A percentile compares a stretch with the other conserved stretches of the same genome.
phyloP scores from a whole-genome alignment of 1,139 yeast species.

The Taphrina populina region DNA sequence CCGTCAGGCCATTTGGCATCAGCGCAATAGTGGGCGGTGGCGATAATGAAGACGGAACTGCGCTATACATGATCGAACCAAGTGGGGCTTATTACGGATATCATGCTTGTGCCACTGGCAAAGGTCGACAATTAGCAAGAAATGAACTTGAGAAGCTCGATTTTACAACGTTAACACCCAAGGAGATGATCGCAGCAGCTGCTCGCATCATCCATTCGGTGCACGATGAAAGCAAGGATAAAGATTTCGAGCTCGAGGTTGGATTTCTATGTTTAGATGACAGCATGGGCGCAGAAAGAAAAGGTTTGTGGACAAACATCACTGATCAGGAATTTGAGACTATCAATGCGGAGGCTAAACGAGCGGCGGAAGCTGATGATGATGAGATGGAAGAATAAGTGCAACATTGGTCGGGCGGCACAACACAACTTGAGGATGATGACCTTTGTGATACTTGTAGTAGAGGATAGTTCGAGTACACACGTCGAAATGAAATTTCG shows the following conservation, averaged over 20 bases:
- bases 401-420: neutral
- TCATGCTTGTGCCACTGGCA: constrained; percentile 95
- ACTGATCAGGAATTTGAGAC: constrained; percentile 72
- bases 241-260: constrained; percentile 91
- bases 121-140: constrained; percentile 95
- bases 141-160: constrained; percentile 91
- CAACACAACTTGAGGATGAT: neutral
- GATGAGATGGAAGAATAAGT: constrained; percentile 56
- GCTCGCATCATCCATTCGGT: constrained; percentile 90
- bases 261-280: constrained; percentile 71
- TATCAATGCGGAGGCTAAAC: constrained; percentile 74
- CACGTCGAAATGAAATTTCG: too few species aligned
- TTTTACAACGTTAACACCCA: constrained; percentile 63
- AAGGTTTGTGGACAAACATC: constrained; percentile 56
- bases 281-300: constrained; percentile 19
- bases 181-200: constrained; percentile 87
- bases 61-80: constrained; percentile 95
- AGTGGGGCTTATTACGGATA: constrained; percentile 81
- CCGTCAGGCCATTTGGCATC: constrained; percentile 96
- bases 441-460: too few species aligned
- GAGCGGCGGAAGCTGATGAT: constrained; percentile 80
- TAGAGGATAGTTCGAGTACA: too few species aligned
- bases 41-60: constrained; percentile 75
- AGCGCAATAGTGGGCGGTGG: constrained; percentile 91
- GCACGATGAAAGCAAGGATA: constrained; percentile 96